Evolutionary conservation across 768 basidiomycete genomes (phyloP).

Genomic region (Lentinula boryana): DNA sequence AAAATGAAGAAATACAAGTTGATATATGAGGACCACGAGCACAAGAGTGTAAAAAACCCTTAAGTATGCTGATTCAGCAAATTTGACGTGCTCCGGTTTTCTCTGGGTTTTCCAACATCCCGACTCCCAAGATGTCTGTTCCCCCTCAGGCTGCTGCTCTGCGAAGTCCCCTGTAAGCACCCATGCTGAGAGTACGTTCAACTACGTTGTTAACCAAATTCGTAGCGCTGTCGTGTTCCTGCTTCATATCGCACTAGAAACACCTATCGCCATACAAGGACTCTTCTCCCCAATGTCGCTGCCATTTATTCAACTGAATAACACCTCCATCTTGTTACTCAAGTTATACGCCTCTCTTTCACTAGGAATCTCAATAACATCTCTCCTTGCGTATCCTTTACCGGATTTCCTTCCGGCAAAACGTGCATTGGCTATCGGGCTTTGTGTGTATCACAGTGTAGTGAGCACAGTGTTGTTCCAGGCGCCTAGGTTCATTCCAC

Average conservation of each 20-base stretch:
- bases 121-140: not conserved
- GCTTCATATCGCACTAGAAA: slow-evolving; percentile 74
- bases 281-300: slow-evolving; percentile 54
- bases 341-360: slow-evolving; percentile 73
- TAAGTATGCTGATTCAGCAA: too few species aligned
- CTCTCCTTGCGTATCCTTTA: slow-evolving; percentile 60
- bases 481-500: slow-evolving; percentile 75
- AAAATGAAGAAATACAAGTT: too few species aligned
- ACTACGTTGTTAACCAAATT: not conserved
- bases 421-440: slow-evolving; percentile 70
- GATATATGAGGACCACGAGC: too few species aligned
- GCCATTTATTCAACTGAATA: slow-evolving; percentile 77
- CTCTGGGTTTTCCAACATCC: not conserved
- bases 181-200: not conserved
- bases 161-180: not conserved
- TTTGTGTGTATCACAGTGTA: slow-evolving; percentile 71
- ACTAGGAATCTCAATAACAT: slow-evolving; percentile 52
- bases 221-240: slow-evolving; percentile 65
- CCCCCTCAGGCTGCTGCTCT: not conserved
- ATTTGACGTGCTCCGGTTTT: not conserved
- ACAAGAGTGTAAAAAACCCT: too few species aligned
- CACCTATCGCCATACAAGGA: slow-evolving; percentile 74
- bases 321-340: slow-evolving; percentile 70
- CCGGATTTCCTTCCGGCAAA: slow-evolving; percentile 86
- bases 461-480: slow-evolving; percentile 71